Evolutionary conservation across 805 yeast genomes (phyloP).

Genomic region (Dipodascopsis uninucleata): DNA sequence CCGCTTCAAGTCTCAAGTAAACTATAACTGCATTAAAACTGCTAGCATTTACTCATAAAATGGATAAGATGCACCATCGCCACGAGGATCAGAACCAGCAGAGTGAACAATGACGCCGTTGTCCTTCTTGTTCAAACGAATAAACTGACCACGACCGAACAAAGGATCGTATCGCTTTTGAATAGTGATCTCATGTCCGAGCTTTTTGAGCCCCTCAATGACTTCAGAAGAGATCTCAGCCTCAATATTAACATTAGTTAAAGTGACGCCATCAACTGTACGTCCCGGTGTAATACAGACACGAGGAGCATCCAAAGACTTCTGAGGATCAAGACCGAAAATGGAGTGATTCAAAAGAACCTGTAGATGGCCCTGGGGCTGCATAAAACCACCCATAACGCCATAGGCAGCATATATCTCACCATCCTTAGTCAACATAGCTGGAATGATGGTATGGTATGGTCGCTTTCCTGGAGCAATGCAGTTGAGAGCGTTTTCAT

Average conservation of each 20-base stretch:
- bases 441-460: constrained; percentile 81
- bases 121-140: constrained; percentile 40
- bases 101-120: constrained; percentile 49
- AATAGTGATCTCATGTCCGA: constrained; percentile 58
- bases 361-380: constrained; percentile 81
- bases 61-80: constrained; percentile 68
- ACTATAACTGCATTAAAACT: no score
- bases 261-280: constrained; percentile 53
- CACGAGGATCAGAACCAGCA: constrained; percentile 77
- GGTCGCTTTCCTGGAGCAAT: constrained; percentile 69
- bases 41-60: constrained; percentile 17
- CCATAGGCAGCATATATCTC: constrained; percentile 70
- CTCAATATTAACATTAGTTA: constrained; percentile 60
- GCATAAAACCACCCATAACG: constrained; percentile 84
- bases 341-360: constrained; percentile 62
- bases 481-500: constrained; percentile 54
- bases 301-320: constrained; percentile 72
- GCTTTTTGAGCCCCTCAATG: constrained; percentile 42
- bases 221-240: constrained; percentile 54
- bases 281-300: constrained; percentile 63
- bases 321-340: constrained; percentile 66
- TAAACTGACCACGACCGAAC: constrained; percentile 62
- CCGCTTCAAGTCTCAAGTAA: no score
- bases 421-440: constrained; percentile 58
- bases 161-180: constrained; percentile 26